Conservation (phyloP, 306 rosid species). For the Oxytropis ochrocephala region DNA sequence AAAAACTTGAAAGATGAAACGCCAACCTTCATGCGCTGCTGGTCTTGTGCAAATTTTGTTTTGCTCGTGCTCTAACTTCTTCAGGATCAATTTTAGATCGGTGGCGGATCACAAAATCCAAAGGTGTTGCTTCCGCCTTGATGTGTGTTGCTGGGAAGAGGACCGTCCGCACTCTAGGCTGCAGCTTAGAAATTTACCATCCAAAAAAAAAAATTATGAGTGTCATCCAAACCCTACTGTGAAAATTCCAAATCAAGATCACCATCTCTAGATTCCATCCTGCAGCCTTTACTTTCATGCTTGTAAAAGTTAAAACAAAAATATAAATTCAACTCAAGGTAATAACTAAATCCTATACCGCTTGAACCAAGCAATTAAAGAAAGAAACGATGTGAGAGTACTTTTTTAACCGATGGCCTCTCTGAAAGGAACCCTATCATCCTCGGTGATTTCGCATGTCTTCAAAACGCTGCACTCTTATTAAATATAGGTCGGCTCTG, state of each 20-base stretch:
- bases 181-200: constrained; percentile 19
- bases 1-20: too few relatives aligned
- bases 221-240: constrained; percentile 44
- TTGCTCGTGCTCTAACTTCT: constrained; percentile 95
- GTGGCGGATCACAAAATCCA: constrained; percentile 92
- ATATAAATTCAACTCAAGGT: not conserved
- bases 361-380: not conserved
- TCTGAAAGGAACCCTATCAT: constrained; percentile 72
- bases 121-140: constrained; percentile 90
- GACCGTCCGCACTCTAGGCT: constrained; percentile 84
- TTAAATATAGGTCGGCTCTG: too few relatives aligned
- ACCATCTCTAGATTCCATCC: too few relatives aligned
- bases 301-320: constrained; percentile 33
- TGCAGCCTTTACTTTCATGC: constrained; percentile 60
- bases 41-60: constrained; percentile 31
- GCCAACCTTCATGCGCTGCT: too few relatives aligned
- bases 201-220: not conserved
- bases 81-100: constrained; percentile 86
- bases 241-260: too few relatives aligned
- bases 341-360: not conserved
- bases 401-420: constrained; percentile 77
- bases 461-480: constrained; percentile 91
- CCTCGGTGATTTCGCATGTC: constrained; percentile 78
- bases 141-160: constrained; percentile 70
- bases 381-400: constrained; percentile 9